phyloP scores from a whole-genome alignment of 2,329 filamentous ascomycete genomes.

The Ceratocystis lukuohia region DNA sequence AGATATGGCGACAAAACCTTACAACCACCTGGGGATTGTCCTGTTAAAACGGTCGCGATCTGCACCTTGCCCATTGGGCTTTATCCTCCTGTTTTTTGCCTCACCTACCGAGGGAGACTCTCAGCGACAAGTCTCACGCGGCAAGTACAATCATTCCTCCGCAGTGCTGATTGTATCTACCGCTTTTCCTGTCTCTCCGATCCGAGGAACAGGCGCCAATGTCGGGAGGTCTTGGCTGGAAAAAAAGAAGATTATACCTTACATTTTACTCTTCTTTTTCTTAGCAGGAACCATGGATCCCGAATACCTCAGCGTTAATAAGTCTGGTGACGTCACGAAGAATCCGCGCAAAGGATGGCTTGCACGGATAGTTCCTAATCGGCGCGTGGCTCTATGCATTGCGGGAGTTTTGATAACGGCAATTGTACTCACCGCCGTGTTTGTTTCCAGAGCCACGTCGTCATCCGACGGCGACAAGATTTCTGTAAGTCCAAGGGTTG shows the following conservation, averaged over 20 bases:
- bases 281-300: neutral
- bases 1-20: neutral
- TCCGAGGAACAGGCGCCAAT: neutral
- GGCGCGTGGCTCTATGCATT: conserved; percentile 1
- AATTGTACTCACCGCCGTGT: neutral
- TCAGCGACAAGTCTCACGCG: neutral
- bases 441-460: neutral
- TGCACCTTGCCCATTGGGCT: neutral
- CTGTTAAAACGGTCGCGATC: neutral
- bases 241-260: neutral
- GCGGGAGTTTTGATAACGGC: neutral
- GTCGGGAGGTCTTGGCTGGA: neutral
- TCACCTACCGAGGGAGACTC: neutral
- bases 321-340: neutral
- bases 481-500: neutral
- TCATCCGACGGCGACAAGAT: neutral
- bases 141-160: neutral
- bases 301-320: neutral
- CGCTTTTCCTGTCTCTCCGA: neutral
- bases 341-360: neutral
- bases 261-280: neutral
- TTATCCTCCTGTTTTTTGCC: neutral
- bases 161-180: neutral
- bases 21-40: neutral
- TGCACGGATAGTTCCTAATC: neutral